Percentiles rank a stretch among this genome's conserved stretches.
These are phyloP conservation scores for Drechslera avenae DNA, from an alignment of 2,329 filamentous ascomycete species.

Conservation along the genomic window DNA sequence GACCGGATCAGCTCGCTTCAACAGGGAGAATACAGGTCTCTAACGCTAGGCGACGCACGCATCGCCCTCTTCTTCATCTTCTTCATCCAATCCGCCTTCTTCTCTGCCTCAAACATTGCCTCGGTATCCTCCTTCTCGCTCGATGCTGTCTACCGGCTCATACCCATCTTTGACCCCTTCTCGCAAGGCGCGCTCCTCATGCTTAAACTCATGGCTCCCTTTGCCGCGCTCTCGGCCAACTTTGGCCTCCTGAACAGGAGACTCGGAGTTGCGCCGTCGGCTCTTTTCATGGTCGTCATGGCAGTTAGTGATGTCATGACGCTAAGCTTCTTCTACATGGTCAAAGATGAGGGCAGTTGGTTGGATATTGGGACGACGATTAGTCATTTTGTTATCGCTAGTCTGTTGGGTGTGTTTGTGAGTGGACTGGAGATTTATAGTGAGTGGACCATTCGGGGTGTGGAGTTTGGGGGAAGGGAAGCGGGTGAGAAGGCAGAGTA, in stretches of 20 bases:
- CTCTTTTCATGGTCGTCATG: slow-evolving; percentile 91
- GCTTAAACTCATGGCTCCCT: slow-evolving; percentile 90
- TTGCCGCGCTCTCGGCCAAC: slow-evolving; percentile 88
- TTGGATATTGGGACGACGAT: slow-evolving; percentile 97
- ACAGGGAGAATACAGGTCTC: slow-evolving; percentile 62
- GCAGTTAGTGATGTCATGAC: slow-evolving; percentile 87
- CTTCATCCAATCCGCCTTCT: slow-evolving; percentile 92
- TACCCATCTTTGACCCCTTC: slow-evolving; percentile 93
- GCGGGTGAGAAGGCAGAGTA: not conserved
- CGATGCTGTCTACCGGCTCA: slow-evolving; percentile 83
- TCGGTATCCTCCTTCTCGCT: slow-evolving; percentile 92
- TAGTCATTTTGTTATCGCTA: slow-evolving; percentile 93
- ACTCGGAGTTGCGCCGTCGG: slow-evolving; percentile 82
- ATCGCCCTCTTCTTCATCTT: slow-evolving; percentile 95
- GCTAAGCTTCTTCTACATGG: slow-evolving; percentile 96
- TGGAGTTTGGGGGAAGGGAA: slow-evolving; percentile 63
- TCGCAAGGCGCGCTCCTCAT: slow-evolving; percentile 85
- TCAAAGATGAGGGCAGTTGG: slow-evolving; percentile 96
- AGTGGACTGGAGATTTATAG: slow-evolving; percentile 85
- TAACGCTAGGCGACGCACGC: slow-evolving; percentile 82
- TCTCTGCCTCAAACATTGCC: slow-evolving; percentile 94
- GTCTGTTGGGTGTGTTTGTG: slow-evolving; percentile 86
- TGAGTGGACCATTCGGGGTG: slow-evolving; percentile 78
- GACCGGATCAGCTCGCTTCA: slow-evolving; percentile 38
- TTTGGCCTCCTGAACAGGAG: slow-evolving; percentile 89